A percentile compares a stretch with the other conserved stretches of the same genome.
These are phyloP conservation scores for Lepidium aucheri DNA, from an alignment of 345 rosid genomes.

Conservation along the genomic window DNA sequence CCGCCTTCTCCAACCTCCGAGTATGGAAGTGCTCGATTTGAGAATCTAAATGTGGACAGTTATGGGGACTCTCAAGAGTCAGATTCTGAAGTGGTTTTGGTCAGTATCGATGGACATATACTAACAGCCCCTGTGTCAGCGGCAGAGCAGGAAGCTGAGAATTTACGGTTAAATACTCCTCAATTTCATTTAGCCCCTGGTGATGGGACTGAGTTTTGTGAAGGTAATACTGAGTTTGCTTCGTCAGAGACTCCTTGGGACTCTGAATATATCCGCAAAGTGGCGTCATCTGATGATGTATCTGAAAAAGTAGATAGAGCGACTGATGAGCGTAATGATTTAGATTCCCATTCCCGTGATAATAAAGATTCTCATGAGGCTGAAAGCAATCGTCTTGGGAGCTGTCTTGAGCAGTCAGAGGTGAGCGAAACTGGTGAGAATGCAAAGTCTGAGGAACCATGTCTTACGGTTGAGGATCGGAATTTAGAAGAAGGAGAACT, in stretches of 20 bases:
- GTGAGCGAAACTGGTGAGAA: constrained; percentile 29
- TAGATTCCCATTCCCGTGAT: constrained; percentile 14
- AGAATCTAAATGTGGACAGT: constrained; percentile 38
- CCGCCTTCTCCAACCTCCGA: constrained; percentile 45
- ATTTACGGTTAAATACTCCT: constrained; percentile 53
- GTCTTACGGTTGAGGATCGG: constrained; percentile 25
- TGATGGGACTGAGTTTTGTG: constrained; percentile 57
- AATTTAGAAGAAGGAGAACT: constrained; percentile 2
- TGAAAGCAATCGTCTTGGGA: constrained; percentile 38
- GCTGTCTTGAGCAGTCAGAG: constrained; percentile 43
- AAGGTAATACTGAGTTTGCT: constrained; percentile 49
- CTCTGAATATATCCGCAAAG: constrained; percentile 36
- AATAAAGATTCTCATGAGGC: constrained; percentile 19
- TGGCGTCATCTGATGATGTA: constrained; percentile 33
- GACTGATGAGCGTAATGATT: constrained; percentile 23
- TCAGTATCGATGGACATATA: constrained; percentile 80
- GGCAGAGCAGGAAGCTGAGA: constrained; percentile 51
- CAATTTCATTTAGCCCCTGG: constrained; percentile 82
- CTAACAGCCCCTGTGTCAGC: constrained; percentile 69
- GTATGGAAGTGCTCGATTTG: constrained; percentile 44
- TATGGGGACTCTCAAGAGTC: constrained; percentile 40
- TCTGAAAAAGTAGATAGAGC: constrained; percentile 7
- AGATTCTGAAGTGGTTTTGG: constrained; percentile 69
- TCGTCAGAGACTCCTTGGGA: constrained; percentile 47
- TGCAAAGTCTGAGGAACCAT: constrained; percentile 20